These are phyloP conservation scores for Eucalyptus leucophloia DNA, from an alignment of 345 rosid genomes.

Conservation along the genomic window DNA sequence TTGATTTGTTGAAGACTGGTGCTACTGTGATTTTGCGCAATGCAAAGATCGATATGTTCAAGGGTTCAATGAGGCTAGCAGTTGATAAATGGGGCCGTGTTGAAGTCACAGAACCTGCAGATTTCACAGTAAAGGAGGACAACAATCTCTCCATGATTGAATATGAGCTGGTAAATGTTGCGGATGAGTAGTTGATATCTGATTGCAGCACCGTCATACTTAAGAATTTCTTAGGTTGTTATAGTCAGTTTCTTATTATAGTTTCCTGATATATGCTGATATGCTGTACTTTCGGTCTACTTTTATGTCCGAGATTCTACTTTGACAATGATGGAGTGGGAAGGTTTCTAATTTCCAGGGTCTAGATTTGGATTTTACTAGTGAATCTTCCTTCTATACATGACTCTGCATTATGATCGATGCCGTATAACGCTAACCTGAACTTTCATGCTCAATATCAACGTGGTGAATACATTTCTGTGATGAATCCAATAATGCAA, in stretches of 20 bases:
- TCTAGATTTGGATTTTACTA: background rate
- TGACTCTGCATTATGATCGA: background rate
- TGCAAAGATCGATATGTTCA: conserved; percentile 39
- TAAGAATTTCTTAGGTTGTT: background rate
- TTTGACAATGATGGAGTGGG: background rate
- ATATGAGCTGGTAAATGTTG: conserved; percentile 26
- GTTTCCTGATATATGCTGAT: background rate
- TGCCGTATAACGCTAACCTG: background rate
- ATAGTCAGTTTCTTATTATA: background rate
- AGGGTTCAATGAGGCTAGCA: conserved; percentile 37
- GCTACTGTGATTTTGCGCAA: conserved; percentile 29
- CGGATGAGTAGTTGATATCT: conserved; percentile 1
- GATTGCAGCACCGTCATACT: background rate
- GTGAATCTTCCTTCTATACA: background rate
- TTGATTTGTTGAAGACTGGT: conserved; percentile 26
- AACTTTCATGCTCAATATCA: background rate
- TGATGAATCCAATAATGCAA: background rate
- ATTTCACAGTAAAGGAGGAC: conserved; percentile 17
- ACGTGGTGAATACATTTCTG: background rate
- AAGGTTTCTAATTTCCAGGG: background rate
- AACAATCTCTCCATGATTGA: conserved; percentile 37
- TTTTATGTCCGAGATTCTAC: background rate
- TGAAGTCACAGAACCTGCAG: conserved; percentile 22
- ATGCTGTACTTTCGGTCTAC: background rate
- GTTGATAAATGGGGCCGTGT: conserved; percentile 45